Conservation (phyloP, 345 rosid genomes). For the Trapa incisa region DNA sequence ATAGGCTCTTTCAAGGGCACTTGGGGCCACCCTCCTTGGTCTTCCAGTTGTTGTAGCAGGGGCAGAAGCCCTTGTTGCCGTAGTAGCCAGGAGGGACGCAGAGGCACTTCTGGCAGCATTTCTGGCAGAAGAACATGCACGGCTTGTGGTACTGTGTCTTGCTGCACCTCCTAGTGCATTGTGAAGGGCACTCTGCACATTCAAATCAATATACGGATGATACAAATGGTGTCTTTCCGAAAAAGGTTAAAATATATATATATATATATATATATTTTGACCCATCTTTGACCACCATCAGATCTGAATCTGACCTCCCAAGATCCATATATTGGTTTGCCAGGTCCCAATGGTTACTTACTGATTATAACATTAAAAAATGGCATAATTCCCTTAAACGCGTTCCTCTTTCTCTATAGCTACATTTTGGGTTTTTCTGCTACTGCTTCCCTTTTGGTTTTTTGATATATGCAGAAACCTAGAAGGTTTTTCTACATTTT, state of each 20-base stretch:
- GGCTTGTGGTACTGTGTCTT: slow-evolving; percentile 53
- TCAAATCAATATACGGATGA: neutral
- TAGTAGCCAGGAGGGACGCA: slow-evolving; percentile 75
- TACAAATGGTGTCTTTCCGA: too few species aligned
- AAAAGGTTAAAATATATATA: too few species aligned
- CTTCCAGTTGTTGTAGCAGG: slow-evolving; percentile 68
- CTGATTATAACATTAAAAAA: too few species aligned
- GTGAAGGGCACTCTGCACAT: slow-evolving; percentile 27
- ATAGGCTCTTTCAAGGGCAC: slow-evolving; percentile 34
- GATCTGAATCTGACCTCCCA: neutral
- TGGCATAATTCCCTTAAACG: too few species aligned
- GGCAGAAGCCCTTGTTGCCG: slow-evolving; percentile 54
- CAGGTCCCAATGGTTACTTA: too few species aligned
- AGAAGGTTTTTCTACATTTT: neutral
- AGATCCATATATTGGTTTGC: too few species aligned
- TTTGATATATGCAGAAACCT: neutral
- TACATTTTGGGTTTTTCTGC: neutral
- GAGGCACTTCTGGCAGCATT: slow-evolving; percentile 61
- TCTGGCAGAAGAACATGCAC: slow-evolving; percentile 68
- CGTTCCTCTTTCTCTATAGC: neutral
- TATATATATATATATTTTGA: neutral
- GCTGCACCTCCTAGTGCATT: slow-evolving; percentile 53
- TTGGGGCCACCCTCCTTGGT: slow-evolving; percentile 60
- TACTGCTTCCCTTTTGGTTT: neutral
- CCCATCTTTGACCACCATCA: neutral